Conservation (phyloP, 352 stramenopile species). For the Pythium scleroteichum region DNA sequence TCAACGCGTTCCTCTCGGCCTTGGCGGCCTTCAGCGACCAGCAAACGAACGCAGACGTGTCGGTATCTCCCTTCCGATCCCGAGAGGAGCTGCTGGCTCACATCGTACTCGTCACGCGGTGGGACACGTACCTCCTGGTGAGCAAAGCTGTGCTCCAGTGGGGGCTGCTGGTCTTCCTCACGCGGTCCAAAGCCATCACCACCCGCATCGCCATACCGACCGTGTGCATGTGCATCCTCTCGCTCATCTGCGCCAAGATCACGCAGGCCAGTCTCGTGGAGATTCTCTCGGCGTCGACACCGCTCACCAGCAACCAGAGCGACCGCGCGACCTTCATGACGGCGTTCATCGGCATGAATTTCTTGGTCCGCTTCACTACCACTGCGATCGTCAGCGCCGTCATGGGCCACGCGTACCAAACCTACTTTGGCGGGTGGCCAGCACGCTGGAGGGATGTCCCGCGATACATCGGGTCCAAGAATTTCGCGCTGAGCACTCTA, state of each 20-base stretch:
- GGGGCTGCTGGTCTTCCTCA: slow-evolving; percentile 49
- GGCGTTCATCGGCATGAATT: slow-evolving; percentile 50
- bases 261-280: slow-evolving; percentile 41
- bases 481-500: slow-evolving; percentile 56
- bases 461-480: slow-evolving; percentile 60
- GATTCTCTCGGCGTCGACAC: not conserved
- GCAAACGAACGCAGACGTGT: not conserved
- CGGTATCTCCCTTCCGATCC: slow-evolving; percentile 1
- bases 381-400: slow-evolving; percentile 35
- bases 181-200: slow-evolving; percentile 33
- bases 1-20: slow-evolving; percentile 32
- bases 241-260: slow-evolving; percentile 50
- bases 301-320: not conserved
- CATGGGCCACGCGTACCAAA: slow-evolving; percentile 51
- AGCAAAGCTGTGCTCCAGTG: slow-evolving; percentile 54
- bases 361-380: slow-evolving; percentile 38
- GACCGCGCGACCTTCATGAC: slow-evolving; percentile 31
- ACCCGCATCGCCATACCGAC: slow-evolving; percentile 33
- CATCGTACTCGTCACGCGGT: slow-evolving; percentile 25
- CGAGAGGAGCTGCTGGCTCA: slow-evolving; percentile 16
- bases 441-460: slow-evolving; percentile 50
- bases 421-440: slow-evolving; percentile 46
- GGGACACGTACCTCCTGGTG: slow-evolving; percentile 34
- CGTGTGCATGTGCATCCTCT: slow-evolving; percentile 51
- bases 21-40: slow-evolving; percentile 3